phyloP scores from a whole-genome alignment of 164 flowering plant genomes.

The Sedum album region DNA sequence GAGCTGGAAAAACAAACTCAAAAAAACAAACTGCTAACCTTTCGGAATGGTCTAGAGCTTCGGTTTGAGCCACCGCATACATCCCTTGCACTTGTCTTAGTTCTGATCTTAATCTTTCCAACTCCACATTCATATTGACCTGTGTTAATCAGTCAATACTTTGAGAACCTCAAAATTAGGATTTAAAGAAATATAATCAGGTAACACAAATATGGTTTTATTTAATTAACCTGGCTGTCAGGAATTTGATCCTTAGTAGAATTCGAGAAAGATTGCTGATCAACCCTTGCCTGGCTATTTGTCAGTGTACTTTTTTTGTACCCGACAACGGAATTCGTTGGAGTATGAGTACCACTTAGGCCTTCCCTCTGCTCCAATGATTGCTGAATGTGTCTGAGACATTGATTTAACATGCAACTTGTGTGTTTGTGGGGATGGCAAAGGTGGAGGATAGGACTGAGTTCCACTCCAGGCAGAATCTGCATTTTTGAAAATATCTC shows the following conservation, averaged over 20 bases:
- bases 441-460: background rate
- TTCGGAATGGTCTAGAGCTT: constrained; percentile 54
- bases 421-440: background rate
- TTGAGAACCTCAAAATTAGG: background rate
- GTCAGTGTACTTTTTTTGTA: background rate
- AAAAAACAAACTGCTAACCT: too few relatives aligned
- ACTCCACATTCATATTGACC: constrained; percentile 49
- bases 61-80: constrained; percentile 63
- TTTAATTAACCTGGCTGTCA: constrained; percentile 3
- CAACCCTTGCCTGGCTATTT: background rate
- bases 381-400: background rate
- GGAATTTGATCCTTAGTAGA: background rate
- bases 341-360: background rate
- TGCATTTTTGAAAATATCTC: background rate
- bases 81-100: constrained; percentile 70
- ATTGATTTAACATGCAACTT: background rate
- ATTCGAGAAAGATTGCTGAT: background rate
- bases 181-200: background rate
- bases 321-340: background rate
- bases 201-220: constrained; percentile 12
- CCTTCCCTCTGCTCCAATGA: background rate
- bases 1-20: too few relatives aligned
- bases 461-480: background rate
- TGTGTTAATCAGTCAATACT: constrained; percentile 18
- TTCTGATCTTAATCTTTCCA: constrained; percentile 71